Evolutionary conservation across 2,329 filamentous ascomycete genomes (phyloP).

Genomic region (Elsinoe fawcettii): DNA sequence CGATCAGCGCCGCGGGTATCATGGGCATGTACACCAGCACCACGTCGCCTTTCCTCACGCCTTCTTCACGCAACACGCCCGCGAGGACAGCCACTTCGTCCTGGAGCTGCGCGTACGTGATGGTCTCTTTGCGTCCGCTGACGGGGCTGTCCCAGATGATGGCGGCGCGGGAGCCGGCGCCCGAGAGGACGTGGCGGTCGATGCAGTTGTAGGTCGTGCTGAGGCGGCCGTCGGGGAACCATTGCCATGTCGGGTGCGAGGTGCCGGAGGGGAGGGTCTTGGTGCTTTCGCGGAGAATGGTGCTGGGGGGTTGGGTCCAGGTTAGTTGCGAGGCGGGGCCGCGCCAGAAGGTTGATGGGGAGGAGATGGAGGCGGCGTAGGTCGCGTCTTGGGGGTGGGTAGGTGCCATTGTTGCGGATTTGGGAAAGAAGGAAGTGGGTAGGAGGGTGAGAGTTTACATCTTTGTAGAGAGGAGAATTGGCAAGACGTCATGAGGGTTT

Average conservation of each 20-base stretch:
- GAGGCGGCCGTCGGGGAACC: constrained; percentile 84
- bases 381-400: constrained; percentile 31
- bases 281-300: constrained; percentile 50
- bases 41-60: constrained; percentile 74
- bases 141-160: constrained; percentile 87
- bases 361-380: constrained; percentile 27
- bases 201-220: constrained; percentile 89
- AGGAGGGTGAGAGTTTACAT: neutral
- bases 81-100: constrained; percentile 75
- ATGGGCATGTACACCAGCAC: constrained; percentile 96
- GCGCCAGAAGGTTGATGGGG: constrained; percentile 32
- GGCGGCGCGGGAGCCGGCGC: constrained; percentile 65
- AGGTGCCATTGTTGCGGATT: constrained; percentile 19
- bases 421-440: neutral
- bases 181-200: constrained; percentile 75
- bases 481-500: constrained; percentile 9
- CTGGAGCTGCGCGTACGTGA: constrained; percentile 68
- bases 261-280: constrained; percentile 57
- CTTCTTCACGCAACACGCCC: constrained; percentile 72
- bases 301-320: constrained; percentile 71
- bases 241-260: constrained; percentile 72
- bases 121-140: constrained; percentile 60
- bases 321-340: constrained; percentile 57
- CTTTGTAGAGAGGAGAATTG: neutral
- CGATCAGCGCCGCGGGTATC: constrained; percentile 83